These are phyloP conservation scores for Pilasporangium apinafurcum DNA, from an alignment of 352 stramenopile species.

Conservation along the genomic window DNA sequence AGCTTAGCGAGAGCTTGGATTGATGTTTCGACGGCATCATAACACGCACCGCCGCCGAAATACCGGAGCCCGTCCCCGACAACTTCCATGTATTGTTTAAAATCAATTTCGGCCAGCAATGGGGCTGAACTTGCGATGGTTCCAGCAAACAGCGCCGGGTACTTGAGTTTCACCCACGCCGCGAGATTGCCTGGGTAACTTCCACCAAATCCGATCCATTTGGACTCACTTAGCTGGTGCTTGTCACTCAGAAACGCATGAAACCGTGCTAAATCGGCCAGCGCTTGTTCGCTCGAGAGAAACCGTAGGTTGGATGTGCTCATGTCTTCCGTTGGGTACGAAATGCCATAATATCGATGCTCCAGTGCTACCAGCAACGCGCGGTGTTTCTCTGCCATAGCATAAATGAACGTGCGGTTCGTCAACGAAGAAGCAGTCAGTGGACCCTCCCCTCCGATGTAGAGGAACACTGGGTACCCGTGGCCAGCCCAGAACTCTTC, in stretches of 20 bases:
- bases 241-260: conserved; percentile 62
- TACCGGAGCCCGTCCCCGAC: conserved; percentile 70
- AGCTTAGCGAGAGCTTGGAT: conserved; percentile 46
- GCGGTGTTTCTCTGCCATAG: conserved; percentile 63
- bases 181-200: conserved; percentile 94
- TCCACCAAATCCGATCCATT: conserved; percentile 94
- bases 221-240: conserved; percentile 50
- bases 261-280: conserved; percentile 91
- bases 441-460: conserved; percentile 76
- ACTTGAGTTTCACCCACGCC: conserved; percentile 91
- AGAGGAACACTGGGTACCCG: conserved; percentile 85
- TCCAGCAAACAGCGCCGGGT: conserved; percentile 88
- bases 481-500: conserved; percentile 78
- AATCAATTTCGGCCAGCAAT: conserved; percentile 76
- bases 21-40: conserved; percentile 57
- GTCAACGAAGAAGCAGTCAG: conserved; percentile 50
- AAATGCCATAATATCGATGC: conserved; percentile 95
- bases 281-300: conserved; percentile 85
- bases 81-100: conserved; percentile 87
- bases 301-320: conserved; percentile 78
- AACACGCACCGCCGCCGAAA: conserved; percentile 81
- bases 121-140: conserved; percentile 90
- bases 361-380: conserved; percentile 88
- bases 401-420: conserved; percentile 75
- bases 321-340: conserved; percentile 82